phyloP scores from a whole-genome alignment of 768 basidiomycete genomes.

The Arthromyces matolae region DNA sequence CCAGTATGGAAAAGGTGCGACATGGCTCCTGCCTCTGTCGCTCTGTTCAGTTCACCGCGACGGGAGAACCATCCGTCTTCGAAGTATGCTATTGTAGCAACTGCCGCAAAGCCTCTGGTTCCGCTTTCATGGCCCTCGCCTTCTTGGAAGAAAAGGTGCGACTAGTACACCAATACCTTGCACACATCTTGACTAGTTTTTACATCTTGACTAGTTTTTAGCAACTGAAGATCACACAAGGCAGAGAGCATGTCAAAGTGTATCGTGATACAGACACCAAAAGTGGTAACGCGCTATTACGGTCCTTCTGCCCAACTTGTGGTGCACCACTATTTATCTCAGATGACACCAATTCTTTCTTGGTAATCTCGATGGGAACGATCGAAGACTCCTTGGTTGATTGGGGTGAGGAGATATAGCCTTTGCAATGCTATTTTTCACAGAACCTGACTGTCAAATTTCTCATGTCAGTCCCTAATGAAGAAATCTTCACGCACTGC shows the following conservation, averaged over 20 bases:
- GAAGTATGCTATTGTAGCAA: constrained; percentile 22
- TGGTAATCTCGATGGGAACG: constrained; percentile 27
- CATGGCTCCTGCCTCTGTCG: constrained; percentile 15
- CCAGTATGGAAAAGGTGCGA: constrained; percentile 7
- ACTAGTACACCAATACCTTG: constrained; percentile 1
- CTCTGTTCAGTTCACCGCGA: constrained; percentile 13
- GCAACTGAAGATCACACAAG: constrained; percentile 22
- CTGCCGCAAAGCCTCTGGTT: constrained; percentile 23
- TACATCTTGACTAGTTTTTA: not conserved
- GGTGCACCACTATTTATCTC: constrained; percentile 24
- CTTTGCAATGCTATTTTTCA: not conserved
- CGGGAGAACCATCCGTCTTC: constrained; percentile 19
- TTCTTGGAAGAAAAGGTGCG: constrained; percentile 23
- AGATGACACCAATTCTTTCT: constrained; percentile 15
- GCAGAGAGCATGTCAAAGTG: constrained; percentile 19
- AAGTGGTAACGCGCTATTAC: constrained; percentile 21
- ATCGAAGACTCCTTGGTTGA: constrained; percentile 27
- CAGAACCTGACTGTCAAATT: not conserved
- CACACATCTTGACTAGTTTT: not conserved
- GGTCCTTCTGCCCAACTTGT: constrained; percentile 26
- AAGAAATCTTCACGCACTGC: constrained; percentile 24
- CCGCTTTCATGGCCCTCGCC: constrained; percentile 24
- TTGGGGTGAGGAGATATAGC: constrained; percentile 25
- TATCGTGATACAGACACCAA: constrained; percentile 22
- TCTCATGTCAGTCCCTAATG: constrained; percentile 23